Percentiles rank a stretch among this genome's conserved stretches.
Evolutionary conservation across 2,329 filamentous ascomycete species (phyloP).

Genomic region (Truncatella angustata): DNA sequence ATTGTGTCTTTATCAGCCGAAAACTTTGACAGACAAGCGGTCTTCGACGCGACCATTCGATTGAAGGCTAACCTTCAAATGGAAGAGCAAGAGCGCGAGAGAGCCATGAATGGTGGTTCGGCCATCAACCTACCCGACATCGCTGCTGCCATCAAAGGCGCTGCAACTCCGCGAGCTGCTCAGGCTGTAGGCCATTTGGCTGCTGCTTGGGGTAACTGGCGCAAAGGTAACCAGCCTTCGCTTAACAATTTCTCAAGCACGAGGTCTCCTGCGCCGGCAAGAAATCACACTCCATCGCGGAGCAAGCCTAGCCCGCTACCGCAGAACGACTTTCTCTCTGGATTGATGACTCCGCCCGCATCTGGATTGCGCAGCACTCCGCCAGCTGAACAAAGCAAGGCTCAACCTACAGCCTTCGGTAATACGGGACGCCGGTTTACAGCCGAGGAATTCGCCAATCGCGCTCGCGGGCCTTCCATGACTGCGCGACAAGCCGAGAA

Average conservation of each 20-base stretch:
- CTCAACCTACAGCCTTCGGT: slow-evolving; percentile 60
- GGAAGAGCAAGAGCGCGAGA: slow-evolving; percentile 94
- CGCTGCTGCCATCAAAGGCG: slow-evolving; percentile 72
- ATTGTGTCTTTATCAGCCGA: slow-evolving; percentile 76
- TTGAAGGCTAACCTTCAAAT: slow-evolving; percentile 94
- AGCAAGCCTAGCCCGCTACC: slow-evolving; percentile 45
- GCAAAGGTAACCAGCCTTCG: slow-evolving; percentile 61
- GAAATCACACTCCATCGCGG: slow-evolving; percentile 55
- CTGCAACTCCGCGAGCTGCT: slow-evolving; percentile 78
- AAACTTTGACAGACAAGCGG: slow-evolving; percentile 71
- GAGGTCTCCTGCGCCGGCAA: slow-evolving; percentile 38
- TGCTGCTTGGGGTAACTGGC: slow-evolving; percentile 98
- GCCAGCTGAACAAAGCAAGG: slow-evolving; percentile 35
- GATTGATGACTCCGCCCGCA: slow-evolving; percentile 85
- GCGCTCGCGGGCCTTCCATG: slow-evolving; percentile 29
- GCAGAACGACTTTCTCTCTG: slow-evolving; percentile 65
- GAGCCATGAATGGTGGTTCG: slow-evolving; percentile 70
- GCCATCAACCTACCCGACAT: slow-evolving; percentile 71
- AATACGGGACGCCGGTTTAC: slow-evolving; percentile 59
- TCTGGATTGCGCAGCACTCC: slow-evolving; percentile 67
- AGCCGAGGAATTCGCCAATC: slow-evolving; percentile 45
- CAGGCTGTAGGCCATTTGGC: slow-evolving; percentile 74
- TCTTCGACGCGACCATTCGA: slow-evolving; percentile 88
- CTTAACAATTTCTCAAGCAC: slow-evolving; percentile 48
- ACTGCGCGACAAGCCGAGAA: slow-evolving; percentile 38